phyloP scores from a whole-genome alignment of 805 yeast species.

The Candida sithepensis region DNA sequence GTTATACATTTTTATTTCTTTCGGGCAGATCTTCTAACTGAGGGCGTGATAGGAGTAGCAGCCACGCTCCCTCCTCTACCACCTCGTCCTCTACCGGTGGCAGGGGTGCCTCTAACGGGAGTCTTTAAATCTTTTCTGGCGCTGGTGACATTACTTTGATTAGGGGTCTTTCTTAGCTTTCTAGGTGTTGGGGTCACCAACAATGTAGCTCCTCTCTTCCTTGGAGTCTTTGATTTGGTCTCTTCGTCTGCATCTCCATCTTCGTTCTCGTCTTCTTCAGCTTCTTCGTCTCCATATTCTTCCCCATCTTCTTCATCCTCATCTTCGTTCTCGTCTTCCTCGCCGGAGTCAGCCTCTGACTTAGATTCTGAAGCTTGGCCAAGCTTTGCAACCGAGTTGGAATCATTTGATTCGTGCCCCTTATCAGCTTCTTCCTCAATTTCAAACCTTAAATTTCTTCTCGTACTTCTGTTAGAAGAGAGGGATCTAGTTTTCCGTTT shows the following conservation, averaged over 20 bases:
- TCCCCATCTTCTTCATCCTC: conserved; percentile 3
- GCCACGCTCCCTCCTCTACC: neutral
- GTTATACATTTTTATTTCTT: conserved; percentile 11
- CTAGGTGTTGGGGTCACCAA: conserved; percentile 11
- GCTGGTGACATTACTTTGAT: neutral
- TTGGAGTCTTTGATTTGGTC: conserved; percentile 10
- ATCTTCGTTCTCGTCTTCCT: conserved; percentile 2
- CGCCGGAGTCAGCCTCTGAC: conserved; percentile 1
- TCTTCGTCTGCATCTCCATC: conserved; percentile 3
- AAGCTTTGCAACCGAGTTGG: neutral
- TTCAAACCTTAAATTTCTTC: conserved; percentile 16
- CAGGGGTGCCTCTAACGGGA: conserved; percentile 13
- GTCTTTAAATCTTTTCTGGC: conserved; percentile 8
- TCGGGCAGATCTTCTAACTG: conserved; percentile 19
- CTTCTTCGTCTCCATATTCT: conserved; percentile 1
- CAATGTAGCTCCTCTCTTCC: conserved; percentile 4
- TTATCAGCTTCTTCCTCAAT: conserved; percentile 12
- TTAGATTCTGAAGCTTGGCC: conserved; percentile 4
- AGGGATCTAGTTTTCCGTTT: conserved; percentile 8
- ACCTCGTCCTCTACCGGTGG: neutral
- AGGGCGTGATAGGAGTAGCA: conserved; percentile 14
- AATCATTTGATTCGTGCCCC: conserved; percentile 3
- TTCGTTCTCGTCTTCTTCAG: conserved; percentile 1
- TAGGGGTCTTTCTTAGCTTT: conserved; percentile 17
- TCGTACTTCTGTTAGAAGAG: conserved; percentile 11